Evolutionary conservation across 768 basidiomycete genomes (phyloP).

Genomic region (Rossbeevera mucosa): DNA sequence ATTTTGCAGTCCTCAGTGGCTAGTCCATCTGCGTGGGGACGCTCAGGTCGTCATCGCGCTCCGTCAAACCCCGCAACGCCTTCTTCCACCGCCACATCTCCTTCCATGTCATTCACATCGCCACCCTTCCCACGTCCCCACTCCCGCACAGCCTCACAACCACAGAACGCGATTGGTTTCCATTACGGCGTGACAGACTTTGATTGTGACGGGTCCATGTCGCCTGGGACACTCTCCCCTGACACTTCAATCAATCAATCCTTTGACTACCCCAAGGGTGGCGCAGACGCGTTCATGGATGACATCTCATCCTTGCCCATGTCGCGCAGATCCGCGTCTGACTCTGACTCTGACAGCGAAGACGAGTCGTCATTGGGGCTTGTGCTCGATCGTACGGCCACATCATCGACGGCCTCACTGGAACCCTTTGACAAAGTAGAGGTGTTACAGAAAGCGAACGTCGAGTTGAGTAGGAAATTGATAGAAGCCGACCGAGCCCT

Average conservation of each 20-base stretch:
- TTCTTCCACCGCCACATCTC: conserved; percentile 35
- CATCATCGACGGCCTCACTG: conserved; percentile 64
- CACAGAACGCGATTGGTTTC: conserved; percentile 37
- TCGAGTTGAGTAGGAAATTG: conserved; percentile 70
- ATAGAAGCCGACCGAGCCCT: conserved; percentile 69
- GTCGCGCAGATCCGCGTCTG: conserved; percentile 40
- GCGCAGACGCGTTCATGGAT: conserved; percentile 40
- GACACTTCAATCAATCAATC: conserved; percentile 29
- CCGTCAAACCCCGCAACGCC: conserved; percentile 66
- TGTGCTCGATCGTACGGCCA: conserved; percentile 54
- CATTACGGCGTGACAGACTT: conserved; percentile 42
- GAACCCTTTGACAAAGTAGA: conserved; percentile 71
- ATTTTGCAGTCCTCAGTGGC: conserved; percentile 31
- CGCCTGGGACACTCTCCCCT: conserved; percentile 35
- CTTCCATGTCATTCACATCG: conserved; percentile 40
- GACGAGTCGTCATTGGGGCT: conserved; percentile 50
- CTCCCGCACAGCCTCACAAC: conserved; percentile 56
- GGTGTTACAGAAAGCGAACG: conserved; percentile 66
- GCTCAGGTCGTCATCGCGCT: conserved; percentile 50
- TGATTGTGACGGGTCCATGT: conserved; percentile 25
- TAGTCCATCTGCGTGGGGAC: conserved; percentile 42
- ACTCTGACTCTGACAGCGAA: conserved; percentile 46
- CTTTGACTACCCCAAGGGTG: conserved; percentile 35
- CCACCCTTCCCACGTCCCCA: conserved; percentile 54
- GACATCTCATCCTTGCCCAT: conserved; percentile 54